Base-by-base conservation (phyloP, 2,329 filamentous ascomycete species). In the Neoscytalidium dimidiatum region DNA sequence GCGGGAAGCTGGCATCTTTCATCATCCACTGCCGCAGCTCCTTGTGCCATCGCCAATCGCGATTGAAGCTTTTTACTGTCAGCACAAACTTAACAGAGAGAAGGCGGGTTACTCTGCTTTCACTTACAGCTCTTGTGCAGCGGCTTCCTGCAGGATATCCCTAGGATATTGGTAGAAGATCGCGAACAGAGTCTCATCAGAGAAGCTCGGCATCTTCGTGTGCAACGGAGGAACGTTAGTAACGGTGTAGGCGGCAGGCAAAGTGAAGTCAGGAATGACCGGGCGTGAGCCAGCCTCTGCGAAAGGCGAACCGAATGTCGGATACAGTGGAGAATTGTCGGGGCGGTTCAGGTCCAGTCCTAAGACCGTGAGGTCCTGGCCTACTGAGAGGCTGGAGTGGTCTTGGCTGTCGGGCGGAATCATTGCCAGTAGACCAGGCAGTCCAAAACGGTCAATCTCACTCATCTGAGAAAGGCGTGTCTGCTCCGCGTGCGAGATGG, bases 101-200 rank as follows among this genome's bases (percentile, higher is more conserved):
- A 8, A 8, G n/a, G 5, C 14, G n/a, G 62, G 17, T n/a, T n/a
- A n/a, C 31, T 19, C 14, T 19, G 23, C 19, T n/a, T n/a, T 28
- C 19, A 67, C 74, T 69, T 71, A 83, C 71, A 90, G 76, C 72
- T 90, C 88, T 65, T 84, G 81, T 7, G 88, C 88, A 5, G 87
- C 88, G 51, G 88, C 79, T 71, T 90, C 88, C 72, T 90, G 88
- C 73, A 87, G 81, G 64, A 89, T 83, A 71, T 90, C 87, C 66
- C 86, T 81, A 14, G 88, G 87, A 78, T 86, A 85, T 67, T 86
- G 87, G 77, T 90, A 90, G 80, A 90, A 90, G 66, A 90, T 88
- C 72, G 86, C 88, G 73, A 90, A 88, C 4, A 90, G 79, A 0
- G 88, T 90, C 73, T 90, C 88, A 68, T 87, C 82, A 46, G 81